phyloP scores from a whole-genome alignment of 2,329 filamentous ascomycete species.

The Xylaria polymorpha region DNA sequence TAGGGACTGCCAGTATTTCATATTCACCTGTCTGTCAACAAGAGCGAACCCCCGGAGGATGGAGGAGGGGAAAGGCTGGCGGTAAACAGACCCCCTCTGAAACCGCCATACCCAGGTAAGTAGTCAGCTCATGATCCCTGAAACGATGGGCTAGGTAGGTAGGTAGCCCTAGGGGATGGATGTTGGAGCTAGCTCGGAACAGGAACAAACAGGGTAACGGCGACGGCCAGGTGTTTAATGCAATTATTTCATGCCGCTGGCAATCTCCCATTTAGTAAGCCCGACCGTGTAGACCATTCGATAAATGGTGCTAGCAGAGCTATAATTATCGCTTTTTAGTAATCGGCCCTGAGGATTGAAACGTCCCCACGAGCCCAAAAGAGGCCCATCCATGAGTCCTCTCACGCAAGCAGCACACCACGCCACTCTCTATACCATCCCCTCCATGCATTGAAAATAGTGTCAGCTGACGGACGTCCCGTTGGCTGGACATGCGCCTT shows the following conservation, averaged over 20 bases:
- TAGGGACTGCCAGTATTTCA: conserved; percentile 6
- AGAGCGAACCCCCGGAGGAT: not conserved
- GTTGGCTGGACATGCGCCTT: not conserved
- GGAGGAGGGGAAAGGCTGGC: not conserved
- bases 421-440: conserved; percentile 15
- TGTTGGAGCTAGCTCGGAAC: not conserved
- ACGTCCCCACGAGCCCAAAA: conserved; percentile 14
- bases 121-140: conserved; percentile 13
- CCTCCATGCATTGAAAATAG: conserved; percentile 22
- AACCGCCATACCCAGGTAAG: not conserved
- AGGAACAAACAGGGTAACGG: not conserved
- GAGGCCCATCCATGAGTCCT: conserved; percentile 1
- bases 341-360: conserved; percentile 24
- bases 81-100: not conserved
- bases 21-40: conserved; percentile 2
- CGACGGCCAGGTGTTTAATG: not conserved
- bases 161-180: not conserved
- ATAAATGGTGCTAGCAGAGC: conserved; percentile 30
- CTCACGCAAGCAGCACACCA: conserved; percentile 15
- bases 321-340: conserved; percentile 37
- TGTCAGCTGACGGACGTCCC: conserved; percentile 28
- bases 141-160: conserved; percentile 4
- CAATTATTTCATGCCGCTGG: conserved; percentile 22
- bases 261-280: conserved; percentile 35
- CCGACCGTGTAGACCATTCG: conserved; percentile 17